A percentile compares a stretch with the other conserved stretches of the same genome.
These are phyloP conservation scores for Penicillium aurantiogriseum DNA, from an alignment of 2,329 filamentous ascomycete species.

Conservation along the genomic window DNA sequence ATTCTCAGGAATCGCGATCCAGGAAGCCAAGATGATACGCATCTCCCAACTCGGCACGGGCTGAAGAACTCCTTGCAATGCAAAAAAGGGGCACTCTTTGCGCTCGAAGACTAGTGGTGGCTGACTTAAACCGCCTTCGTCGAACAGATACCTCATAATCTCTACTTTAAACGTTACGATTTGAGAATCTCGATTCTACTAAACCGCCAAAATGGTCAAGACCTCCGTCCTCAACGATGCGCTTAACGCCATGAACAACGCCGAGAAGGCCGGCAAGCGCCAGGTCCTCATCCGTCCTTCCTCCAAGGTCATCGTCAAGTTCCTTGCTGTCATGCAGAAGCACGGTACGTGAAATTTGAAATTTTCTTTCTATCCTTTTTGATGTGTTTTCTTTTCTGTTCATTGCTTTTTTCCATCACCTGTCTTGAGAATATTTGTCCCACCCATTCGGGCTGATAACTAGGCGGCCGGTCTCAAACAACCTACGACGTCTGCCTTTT, in stretches of 20 bases:
- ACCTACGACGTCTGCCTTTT: conserved; percentile 97
- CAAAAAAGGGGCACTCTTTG: conserved; percentile 63
- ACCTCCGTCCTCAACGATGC: conserved; percentile 99
- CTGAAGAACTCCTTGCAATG: conserved; percentile 64
- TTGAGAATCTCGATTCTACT: conserved; percentile 51
- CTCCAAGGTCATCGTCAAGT: conserved; percentile 99
- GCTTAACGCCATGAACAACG: conserved; percentile 99
- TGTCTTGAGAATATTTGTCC: background rate
- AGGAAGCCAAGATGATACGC: conserved; percentile 42
- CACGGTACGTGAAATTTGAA: conserved; percentile 71
- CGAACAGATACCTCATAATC: conserved; percentile 40
- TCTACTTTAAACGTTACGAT: conserved; percentile 37
- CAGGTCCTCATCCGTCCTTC: conserved; percentile 97
- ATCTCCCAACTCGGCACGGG: conserved; percentile 53
- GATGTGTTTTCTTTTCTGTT: conserved; percentile 3
- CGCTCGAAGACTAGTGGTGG: conserved; percentile 64
- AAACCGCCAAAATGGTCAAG: conserved; percentile 90
- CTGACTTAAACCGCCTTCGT: conserved; percentile 48
- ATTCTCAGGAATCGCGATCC: conserved; percentile 7
- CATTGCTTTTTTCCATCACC: background rate
- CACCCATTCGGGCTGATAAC: conserved; percentile 94
- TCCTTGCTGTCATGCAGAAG: conserved; percentile 98
- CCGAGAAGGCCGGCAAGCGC: conserved; percentile 99
- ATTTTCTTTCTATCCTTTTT: conserved; percentile 4
- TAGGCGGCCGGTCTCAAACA: conserved; percentile 86